These are phyloP conservation scores for Glycyrrhiza uralensis DNA, from an alignment of 306 rosid genomes.

Conservation along the genomic window DNA sequence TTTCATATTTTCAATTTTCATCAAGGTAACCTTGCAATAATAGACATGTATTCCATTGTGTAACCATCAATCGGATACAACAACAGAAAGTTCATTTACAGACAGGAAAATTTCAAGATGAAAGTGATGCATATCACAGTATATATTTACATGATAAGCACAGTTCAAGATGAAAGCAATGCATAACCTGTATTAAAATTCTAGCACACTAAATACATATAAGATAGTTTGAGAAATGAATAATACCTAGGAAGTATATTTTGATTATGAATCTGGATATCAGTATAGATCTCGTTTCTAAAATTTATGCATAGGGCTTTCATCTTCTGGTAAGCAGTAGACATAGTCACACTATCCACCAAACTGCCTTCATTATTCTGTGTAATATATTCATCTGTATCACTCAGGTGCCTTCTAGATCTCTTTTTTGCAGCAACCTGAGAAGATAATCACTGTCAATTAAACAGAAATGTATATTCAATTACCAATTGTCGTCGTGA, in stretches of 20 bases:
- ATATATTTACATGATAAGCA: neutral
- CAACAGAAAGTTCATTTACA: neutral
- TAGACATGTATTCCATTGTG: neutral
- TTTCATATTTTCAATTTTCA: neutral
- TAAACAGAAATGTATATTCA: constrained; percentile 14
- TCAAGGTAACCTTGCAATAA: neutral
- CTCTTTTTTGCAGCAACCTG: constrained; percentile 96
- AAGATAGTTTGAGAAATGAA: constrained; percentile 7
- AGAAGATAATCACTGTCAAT: constrained; percentile 25
- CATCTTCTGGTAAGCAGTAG: constrained; percentile 91
- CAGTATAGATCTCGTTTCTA: constrained; percentile 71
- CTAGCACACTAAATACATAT: neutral
- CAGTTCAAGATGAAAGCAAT: neutral
- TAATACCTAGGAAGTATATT: constrained; percentile 93
- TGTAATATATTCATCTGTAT: constrained; percentile 86
- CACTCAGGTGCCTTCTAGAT: constrained; percentile 76
- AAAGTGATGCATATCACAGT: neutral
- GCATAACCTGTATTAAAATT: neutral
- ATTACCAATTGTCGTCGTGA: constrained; percentile 16
- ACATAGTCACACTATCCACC: constrained; percentile 51
- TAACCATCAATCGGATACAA: neutral
- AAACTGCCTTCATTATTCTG: constrained; percentile 62
- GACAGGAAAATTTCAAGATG: neutral
- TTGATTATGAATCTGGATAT: constrained; percentile 87
- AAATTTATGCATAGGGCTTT: constrained; percentile 65